A percentile compares a stretch with the other conserved stretches of the same genome.
Conservation (phyloP, 306 rosid genomes). For the Delonix regia region DNA sequence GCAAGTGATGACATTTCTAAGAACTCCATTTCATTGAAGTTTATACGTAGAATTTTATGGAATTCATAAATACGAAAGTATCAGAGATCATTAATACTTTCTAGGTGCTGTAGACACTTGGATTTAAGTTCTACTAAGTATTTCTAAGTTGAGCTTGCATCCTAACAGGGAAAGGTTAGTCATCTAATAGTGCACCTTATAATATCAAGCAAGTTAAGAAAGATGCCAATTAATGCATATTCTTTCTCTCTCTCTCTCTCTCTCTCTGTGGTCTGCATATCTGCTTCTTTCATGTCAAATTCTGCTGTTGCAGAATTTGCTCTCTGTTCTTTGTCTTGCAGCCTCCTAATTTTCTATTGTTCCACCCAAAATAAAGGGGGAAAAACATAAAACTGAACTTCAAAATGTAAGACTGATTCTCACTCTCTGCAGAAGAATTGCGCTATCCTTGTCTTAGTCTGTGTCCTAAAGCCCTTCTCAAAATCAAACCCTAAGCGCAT, state of each 20-base stretch:
- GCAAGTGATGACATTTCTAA: neutral
- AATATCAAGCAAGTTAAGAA: neutral
- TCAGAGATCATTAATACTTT: neutral
- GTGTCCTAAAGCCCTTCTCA: neutral
- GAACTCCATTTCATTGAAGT: neutral
- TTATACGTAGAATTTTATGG: no score
- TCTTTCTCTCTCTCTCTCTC: neutral
- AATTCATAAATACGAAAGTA: neutral
- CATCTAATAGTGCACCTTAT: neutral
- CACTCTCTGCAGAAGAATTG: neutral
- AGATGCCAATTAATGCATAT: neutral
- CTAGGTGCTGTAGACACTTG: no score
- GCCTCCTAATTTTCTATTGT: neutral
- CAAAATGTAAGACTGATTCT: neutral
- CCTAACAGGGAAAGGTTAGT: neutral
- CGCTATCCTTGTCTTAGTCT: neutral
- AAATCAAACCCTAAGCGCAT: neutral
- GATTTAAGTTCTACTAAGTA: neutral
- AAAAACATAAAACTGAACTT: neutral
- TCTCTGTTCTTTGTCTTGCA: neutral
- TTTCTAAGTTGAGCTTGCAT: neutral
- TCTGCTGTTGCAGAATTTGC: no score
- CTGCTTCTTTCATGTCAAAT: neutral
- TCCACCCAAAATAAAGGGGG: neutral
- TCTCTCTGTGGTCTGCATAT: neutral